A percentile compares a stretch with the other conserved stretches of the same genome.
These are phyloP conservation scores for Lenzites betulinus DNA, from an alignment of 768 basidiomycete species.

Conservation along the genomic window DNA sequence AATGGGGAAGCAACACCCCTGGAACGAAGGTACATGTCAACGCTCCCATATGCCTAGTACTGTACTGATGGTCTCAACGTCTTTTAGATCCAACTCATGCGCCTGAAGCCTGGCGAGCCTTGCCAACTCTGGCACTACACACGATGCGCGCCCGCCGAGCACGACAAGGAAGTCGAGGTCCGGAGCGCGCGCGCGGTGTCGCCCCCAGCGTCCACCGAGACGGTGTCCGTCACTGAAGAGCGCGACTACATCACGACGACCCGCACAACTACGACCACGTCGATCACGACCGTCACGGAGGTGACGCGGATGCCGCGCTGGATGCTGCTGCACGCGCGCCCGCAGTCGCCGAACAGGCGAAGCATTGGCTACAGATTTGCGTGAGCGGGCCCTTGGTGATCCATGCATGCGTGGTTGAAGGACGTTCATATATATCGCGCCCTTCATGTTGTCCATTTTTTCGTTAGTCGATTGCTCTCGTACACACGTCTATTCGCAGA, in stretches of 20 bases:
- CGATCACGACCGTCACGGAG: slow-evolving; percentile 30
- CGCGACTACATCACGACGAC: slow-evolving; percentile 27
- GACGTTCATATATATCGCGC: too few species aligned
- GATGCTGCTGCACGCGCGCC: slow-evolving; percentile 11
- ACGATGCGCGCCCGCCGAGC: slow-evolving; percentile 20
- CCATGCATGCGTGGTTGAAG: too few species aligned
- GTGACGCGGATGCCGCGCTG: slow-evolving; percentile 27
- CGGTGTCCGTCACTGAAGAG: slow-evolving; percentile 27
- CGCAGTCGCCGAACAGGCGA: slow-evolving; percentile 10
- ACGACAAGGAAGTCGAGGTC: slow-evolving; percentile 15
- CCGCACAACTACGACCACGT: slow-evolving; percentile 32
- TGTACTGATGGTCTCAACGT: not conserved
- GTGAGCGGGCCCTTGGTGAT: not conserved
- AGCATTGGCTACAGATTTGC: slow-evolving; percentile 21
- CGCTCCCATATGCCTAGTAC: not conserved
- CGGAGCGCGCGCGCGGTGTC: slow-evolving; percentile 9
- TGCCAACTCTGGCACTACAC: slow-evolving; percentile 29
- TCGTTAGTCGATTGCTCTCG: too few species aligned
- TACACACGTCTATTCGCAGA: too few species aligned
- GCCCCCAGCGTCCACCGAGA: slow-evolving; percentile 25
- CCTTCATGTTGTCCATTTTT: too few species aligned
- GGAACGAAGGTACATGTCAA: slow-evolving; percentile 24
- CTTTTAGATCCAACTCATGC: slow-evolving; percentile 26
- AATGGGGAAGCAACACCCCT: slow-evolving; percentile 21
- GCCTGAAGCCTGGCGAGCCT: slow-evolving; percentile 14